These are phyloP conservation scores for Dipodascopsis tothii DNA, from an alignment of 805 yeast genomes.

Conservation along the genomic window DNA sequence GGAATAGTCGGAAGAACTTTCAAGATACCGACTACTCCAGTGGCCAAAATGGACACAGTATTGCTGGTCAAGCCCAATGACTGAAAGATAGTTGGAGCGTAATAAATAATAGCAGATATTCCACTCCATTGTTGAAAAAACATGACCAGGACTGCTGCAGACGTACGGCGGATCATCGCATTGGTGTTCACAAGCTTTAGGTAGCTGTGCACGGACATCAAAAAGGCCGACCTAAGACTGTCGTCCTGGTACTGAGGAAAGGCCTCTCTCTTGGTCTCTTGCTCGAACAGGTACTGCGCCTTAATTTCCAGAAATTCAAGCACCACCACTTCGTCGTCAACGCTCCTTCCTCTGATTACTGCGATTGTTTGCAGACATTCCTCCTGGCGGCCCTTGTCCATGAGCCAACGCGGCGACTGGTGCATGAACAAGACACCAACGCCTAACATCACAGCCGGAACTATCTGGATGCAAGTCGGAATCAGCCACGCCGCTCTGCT, in stretches of 20 bases:
- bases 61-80: constrained; percentile 44
- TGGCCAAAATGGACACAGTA: constrained; percentile 35
- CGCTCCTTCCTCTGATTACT: too few relatives aligned
- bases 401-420: constrained; percentile 39
- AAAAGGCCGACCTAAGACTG: too few relatives aligned
- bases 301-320: constrained; percentile 25
- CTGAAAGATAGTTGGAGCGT: constrained; percentile 39
- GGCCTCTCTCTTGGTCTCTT: too few relatives aligned
- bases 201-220: too few relatives aligned
- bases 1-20: constrained; percentile 42
- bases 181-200: too few relatives aligned
- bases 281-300: constrained; percentile 25
- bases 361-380: too few relatives aligned
- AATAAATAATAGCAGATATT: constrained; percentile 41
- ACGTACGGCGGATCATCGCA: too few relatives aligned
- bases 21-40: constrained; percentile 40
- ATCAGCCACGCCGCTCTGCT: too few relatives aligned
- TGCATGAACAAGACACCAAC: constrained; percentile 35
- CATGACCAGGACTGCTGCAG: background rate
- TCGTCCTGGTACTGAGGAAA: too few relatives aligned
- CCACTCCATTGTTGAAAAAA: constrained; percentile 31
- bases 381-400: constrained; percentile 43
- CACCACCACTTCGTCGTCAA: constrained; percentile 14
- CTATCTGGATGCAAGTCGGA: constrained; percentile 45
- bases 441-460: constrained; percentile 43